These are phyloP conservation scores for Austroboletus rostrupii DNA, from an alignment of 1,284 basidiomycete genomes.

Conservation along the genomic window DNA sequence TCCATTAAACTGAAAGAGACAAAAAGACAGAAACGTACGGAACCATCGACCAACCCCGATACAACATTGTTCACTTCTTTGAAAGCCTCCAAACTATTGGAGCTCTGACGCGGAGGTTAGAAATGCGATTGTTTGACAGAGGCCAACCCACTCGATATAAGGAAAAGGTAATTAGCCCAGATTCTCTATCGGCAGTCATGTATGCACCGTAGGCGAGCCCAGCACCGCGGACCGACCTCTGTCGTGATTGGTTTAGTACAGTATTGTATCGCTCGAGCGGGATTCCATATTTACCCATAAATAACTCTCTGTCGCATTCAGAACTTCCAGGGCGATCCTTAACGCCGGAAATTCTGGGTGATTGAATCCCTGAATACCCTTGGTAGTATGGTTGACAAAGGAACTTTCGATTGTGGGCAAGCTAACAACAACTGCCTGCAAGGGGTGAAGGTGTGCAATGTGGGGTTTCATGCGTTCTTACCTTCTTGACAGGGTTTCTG, in stretches of 20 bases:
- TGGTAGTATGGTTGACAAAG: slow-evolving; percentile 79
- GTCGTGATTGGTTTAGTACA: slow-evolving; percentile 20
- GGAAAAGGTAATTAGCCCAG: slow-evolving; percentile 77
- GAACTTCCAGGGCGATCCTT: slow-evolving; percentile 79
- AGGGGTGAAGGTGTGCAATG: slow-evolving; percentile 5
- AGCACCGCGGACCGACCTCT: slow-evolving; percentile 85
- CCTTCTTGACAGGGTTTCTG: slow-evolving; percentile 68
- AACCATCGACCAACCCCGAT: slow-evolving; percentile 70
- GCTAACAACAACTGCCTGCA: slow-evolving; percentile 79
- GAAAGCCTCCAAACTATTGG: slow-evolving; percentile 83
- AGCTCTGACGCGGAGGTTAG: slow-evolving; percentile 55
- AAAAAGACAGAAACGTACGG: slow-evolving; percentile 48
- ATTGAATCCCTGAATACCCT: slow-evolving; percentile 74
- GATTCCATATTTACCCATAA: slow-evolving; percentile 68
- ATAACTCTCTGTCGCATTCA: slow-evolving; percentile 94
- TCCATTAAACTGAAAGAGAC: not conserved
- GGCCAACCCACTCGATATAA: slow-evolving; percentile 68
- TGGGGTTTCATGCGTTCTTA: slow-evolving; percentile 24
- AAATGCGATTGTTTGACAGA: not conserved
- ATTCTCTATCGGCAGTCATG: slow-evolving; percentile 76
- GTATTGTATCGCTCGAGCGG: slow-evolving; percentile 1
- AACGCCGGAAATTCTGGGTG: slow-evolving; percentile 86
- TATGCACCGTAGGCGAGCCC: slow-evolving; percentile 93
- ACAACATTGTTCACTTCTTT: slow-evolving; percentile 78
- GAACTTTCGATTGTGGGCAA: slow-evolving; percentile 94